Conservation (phyloP, 805 yeast genomes). For the Pichia manshurica region DNA sequence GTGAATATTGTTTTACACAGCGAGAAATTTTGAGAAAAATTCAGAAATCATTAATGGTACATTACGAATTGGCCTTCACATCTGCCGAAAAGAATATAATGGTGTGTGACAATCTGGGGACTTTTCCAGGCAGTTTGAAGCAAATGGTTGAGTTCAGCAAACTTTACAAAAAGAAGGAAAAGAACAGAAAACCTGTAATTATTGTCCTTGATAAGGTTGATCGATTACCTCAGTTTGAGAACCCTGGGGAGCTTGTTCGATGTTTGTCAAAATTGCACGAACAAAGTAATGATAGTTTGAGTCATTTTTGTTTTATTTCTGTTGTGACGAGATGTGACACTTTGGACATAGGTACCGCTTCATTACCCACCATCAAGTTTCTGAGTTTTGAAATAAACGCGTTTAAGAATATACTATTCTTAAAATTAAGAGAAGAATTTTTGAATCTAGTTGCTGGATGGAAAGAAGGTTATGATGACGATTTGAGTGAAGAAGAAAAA, state of each 20-base stretch:
- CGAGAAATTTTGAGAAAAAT: conserved; percentile 39
- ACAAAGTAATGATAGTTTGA: conserved; percentile 27
- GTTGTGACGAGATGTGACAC: conserved; percentile 38
- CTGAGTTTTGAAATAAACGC: conserved; percentile 34
- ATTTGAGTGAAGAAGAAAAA: not conserved
- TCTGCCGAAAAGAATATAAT: conserved; percentile 6
- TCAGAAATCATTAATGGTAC: conserved; percentile 20
- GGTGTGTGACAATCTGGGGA: conserved; percentile 37
- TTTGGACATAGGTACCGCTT: conserved; percentile 32
- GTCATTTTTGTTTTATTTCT: conserved; percentile 33
- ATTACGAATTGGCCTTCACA: conserved; percentile 10
- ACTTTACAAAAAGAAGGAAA: not conserved
- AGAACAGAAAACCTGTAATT: conserved; percentile 31
- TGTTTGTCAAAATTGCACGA: conserved; percentile 42
- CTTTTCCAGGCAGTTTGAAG: conserved; percentile 37
- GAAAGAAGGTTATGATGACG: conserved; percentile 3
- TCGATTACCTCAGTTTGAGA: conserved; percentile 28
- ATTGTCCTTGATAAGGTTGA: conserved; percentile 45
- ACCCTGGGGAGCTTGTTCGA: conserved; percentile 34
- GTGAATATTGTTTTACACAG: conserved; percentile 41
- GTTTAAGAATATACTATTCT: conserved; percentile 32
- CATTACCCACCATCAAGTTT: conserved; percentile 39
- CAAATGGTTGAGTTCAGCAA: conserved; percentile 23
- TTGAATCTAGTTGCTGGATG: conserved; percentile 12
- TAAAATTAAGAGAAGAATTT: conserved; percentile 12